These are phyloP conservation scores for Fusarium succisae DNA, from an alignment of 2,329 filamentous ascomycete genomes.

Conservation along the genomic window DNA sequence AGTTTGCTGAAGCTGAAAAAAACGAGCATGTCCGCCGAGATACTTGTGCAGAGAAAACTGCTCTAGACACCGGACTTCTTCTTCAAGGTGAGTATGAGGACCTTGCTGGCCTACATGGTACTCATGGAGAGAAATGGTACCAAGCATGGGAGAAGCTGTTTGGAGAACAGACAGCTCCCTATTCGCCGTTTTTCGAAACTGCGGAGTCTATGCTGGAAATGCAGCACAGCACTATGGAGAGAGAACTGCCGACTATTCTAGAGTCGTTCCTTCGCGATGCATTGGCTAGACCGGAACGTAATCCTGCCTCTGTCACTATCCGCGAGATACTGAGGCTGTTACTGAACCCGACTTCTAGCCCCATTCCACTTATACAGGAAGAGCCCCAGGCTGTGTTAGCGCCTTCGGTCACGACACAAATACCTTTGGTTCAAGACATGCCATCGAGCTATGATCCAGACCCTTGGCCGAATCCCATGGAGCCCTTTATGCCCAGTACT, in stretches of 20 bases:
- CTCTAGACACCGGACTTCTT: rapidly evolving
- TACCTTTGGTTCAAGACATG: no score
- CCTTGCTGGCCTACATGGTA: rapidly evolving
- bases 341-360: no score
- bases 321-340: no score
- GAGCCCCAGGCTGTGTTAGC: no score
- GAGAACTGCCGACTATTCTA: not conserved
- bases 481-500: not conserved
- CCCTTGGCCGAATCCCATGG: not conserved
- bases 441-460: no score
- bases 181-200: not conserved
- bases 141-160: not conserved
- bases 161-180: rapidly evolving
- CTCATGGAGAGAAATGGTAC: not conserved
- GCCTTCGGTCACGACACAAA: no score
- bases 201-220: not conserved
- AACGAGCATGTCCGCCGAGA: not conserved
- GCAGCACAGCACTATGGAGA: rapidly evolving
- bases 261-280: rapidly evolving
- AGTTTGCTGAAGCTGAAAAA: rapidly evolving
- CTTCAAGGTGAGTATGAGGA: rapidly evolving
- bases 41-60: rapidly evolving
- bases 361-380: no score
- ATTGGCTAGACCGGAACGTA: not conserved
- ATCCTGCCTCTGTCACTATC: no score